A percentile compares a stretch with the other conserved stretches of the same genome.
phyloP scores from a whole-genome alignment of 2,329 filamentous ascomycete species.

The Penicillium sp. region DNA sequence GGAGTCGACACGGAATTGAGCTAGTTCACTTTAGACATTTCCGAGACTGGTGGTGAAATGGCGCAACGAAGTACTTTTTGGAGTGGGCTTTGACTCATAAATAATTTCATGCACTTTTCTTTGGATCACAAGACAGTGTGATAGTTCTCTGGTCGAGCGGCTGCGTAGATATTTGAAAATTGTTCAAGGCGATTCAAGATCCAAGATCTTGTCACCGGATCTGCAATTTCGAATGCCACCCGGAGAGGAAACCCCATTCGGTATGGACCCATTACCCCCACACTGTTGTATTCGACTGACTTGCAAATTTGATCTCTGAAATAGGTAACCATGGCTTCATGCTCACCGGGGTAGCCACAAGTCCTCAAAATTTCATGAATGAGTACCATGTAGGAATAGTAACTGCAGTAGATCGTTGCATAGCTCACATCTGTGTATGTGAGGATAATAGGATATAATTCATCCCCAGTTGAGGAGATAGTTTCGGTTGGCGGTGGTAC shows the following conservation, averaged over 20 bases:
- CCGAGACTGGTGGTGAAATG: neutral
- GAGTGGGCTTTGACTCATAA: neutral
- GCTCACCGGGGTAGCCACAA: constrained; percentile 25
- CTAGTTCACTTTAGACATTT: neutral
- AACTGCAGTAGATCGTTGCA: constrained; percentile 27
- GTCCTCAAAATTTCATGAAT: constrained; percentile 28
- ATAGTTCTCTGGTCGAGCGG: constrained; percentile 23
- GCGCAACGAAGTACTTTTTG: neutral
- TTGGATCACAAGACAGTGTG: constrained; percentile 5
- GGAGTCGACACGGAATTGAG: constrained; percentile 8
- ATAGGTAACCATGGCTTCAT: constrained; percentile 24
- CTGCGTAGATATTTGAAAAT: constrained; percentile 29
- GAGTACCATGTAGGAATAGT: constrained; percentile 31
- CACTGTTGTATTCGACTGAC: constrained; percentile 30
- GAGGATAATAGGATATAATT: constrained; percentile 23
- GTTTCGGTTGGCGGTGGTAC: constrained; percentile 22
- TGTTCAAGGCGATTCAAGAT: constrained; percentile 23
- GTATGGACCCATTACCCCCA: constrained; percentile 29
- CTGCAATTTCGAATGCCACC: constrained; percentile 29
- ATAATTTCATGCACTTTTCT: neutral
- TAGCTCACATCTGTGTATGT: constrained; percentile 24
- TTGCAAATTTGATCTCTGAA: constrained; percentile 34
- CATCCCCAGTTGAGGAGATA: constrained; percentile 21
- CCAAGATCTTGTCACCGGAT: constrained; percentile 26
- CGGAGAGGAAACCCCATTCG: constrained; percentile 30